Base-by-base conservation (phyloP, 495 filamentous ascomycete species). In the Cenococcum geophilum region DNA sequence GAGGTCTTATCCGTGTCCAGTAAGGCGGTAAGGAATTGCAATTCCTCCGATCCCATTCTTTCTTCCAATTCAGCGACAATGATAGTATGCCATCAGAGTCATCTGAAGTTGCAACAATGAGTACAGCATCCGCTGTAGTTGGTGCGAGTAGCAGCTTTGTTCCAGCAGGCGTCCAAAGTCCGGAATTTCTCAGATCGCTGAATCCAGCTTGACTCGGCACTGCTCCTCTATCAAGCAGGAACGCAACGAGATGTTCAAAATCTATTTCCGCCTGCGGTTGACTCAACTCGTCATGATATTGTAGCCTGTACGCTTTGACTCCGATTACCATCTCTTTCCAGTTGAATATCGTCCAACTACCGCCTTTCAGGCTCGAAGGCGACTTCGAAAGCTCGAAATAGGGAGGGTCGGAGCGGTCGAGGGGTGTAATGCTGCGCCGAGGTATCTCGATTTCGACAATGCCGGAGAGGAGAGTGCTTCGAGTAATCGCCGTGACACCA, bases 361-460 rank as follows among this genome's bases (percentile, higher is more conserved):
- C 83, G 9, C 84, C 84, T 14, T 79, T 79, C 58, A 86, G 78
- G 11, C 61, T 71, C 23, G 74, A 78, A 1, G 76, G 75, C 36
- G 78, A 70, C 0, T 72, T 68, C 45, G 76, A 76, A 3, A 82
- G 69, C 3, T 71, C 70, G 80, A 83, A 87, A 66, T 86, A 87
- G 47, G 80, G 72, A 11, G 73, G 72, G 58, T 77, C 74, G 43
- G 77, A 77, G 5, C 83, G 77, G 56, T 85, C 78, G 58, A 79
- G 75, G 0, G 85, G 83, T 12, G 78, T 79, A 27, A 86, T 83
- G 20, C 78, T 83, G 53, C 83, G 82, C 2, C 83, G 77, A 1
- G 83, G 83, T 40, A 87, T 73, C 61, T 86, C 83, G 14, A 87
- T 80, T 63, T 87, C 83, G 57, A 87, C 82, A 34, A 86, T 77